phyloP scores from a whole-genome alignment of 352 stramenopile genomes.

The Peronosclerospora sorghi region DNA sequence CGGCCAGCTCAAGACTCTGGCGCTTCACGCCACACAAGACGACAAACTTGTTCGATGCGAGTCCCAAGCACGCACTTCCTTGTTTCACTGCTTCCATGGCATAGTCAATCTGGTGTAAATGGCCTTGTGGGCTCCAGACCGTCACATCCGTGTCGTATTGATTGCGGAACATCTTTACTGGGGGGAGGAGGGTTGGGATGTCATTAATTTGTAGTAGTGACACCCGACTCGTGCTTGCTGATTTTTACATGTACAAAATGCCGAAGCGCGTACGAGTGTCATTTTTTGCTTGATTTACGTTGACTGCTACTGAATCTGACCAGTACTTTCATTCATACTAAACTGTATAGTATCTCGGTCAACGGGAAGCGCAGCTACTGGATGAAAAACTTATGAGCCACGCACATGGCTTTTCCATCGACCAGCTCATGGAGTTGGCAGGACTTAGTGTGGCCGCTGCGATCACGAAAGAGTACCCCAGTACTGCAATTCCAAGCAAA shows the following conservation, averaged over 20 bases:
- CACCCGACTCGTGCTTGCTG: background rate
- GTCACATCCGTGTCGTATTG: constrained; percentile 99
- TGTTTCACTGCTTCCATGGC: constrained; percentile 94
- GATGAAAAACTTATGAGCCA: constrained; percentile 88
- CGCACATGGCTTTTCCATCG: constrained; percentile 84
- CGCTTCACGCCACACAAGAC: constrained; percentile 88
- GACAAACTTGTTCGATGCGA: constrained; percentile 89
- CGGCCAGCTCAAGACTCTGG: constrained; percentile 84
- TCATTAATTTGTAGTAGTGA: background rate
- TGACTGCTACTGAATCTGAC: no score
- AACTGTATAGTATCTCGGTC: constrained; percentile 41
- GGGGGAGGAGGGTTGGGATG: constrained; percentile 2
- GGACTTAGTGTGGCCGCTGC: constrained; percentile 91
- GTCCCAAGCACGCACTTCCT: constrained; percentile 92
- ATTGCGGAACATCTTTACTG: constrained; percentile 93
- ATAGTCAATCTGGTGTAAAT: constrained; percentile 98
- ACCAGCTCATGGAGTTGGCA: constrained; percentile 99
- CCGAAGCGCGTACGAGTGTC: no score
- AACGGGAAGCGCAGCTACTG: constrained; percentile 66
- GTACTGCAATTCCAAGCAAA: background rate
- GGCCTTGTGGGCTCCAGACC: constrained; percentile 97
- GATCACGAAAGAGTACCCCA: constrained; percentile 63
- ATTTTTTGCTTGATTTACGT: no score
- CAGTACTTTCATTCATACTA: no score
- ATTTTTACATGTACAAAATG: background rate